phyloP scores from a whole-genome alignment of 192 early-diverging fungal genomes.

The Radiomyces spectabilis region DNA sequence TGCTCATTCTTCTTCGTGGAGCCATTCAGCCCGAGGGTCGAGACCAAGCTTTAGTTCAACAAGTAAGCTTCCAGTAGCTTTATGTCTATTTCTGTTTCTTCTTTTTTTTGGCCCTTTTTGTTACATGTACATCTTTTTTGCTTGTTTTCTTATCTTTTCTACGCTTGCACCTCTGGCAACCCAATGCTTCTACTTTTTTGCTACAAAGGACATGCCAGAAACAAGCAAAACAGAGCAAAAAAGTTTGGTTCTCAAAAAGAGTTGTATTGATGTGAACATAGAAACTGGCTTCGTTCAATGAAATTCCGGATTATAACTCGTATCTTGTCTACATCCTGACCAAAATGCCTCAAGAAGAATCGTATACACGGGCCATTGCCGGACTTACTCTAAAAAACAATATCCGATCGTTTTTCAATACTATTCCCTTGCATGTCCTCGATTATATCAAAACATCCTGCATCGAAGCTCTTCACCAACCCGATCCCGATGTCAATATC shows the following conservation, averaged over 20 bases:
- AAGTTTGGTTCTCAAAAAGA: too few relatives aligned
- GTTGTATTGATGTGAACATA: too few relatives aligned
- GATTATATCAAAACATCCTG: slow-evolving; percentile 7
- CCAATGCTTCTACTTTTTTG: too few relatives aligned
- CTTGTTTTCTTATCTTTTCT: too few relatives aligned
- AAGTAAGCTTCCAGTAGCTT: slow-evolving; percentile 37
- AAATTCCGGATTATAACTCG: slow-evolving; percentile 81
- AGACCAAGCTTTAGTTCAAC: slow-evolving; percentile 59
- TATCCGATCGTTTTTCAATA: slow-evolving; percentile 46
- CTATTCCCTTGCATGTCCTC: slow-evolving; percentile 41
- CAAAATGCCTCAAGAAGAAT: slow-evolving; percentile 53
- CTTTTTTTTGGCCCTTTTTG: neutral
- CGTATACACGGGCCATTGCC: slow-evolving; percentile 69
- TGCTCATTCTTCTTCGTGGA: slow-evolving; percentile 60
- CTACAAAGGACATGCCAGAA: too few relatives aligned
- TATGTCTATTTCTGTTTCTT: slow-evolving; percentile 3
- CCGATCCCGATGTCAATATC: slow-evolving; percentile 59
- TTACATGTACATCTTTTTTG: slow-evolving; percentile 1
- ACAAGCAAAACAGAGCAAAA: too few relatives aligned
- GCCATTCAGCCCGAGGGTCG: slow-evolving; percentile 60
- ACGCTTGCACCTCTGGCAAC: too few relatives aligned
- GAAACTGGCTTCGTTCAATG: slow-evolving; percentile 67
- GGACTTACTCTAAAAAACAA: slow-evolving; percentile 78
- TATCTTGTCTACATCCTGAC: slow-evolving; percentile 85
- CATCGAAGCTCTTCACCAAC: slow-evolving; percentile 25